These are phyloP conservation scores for Chondrus crispus DNA, from an alignment of 23 red algal genomes.

Conservation along the genomic window DNA sequence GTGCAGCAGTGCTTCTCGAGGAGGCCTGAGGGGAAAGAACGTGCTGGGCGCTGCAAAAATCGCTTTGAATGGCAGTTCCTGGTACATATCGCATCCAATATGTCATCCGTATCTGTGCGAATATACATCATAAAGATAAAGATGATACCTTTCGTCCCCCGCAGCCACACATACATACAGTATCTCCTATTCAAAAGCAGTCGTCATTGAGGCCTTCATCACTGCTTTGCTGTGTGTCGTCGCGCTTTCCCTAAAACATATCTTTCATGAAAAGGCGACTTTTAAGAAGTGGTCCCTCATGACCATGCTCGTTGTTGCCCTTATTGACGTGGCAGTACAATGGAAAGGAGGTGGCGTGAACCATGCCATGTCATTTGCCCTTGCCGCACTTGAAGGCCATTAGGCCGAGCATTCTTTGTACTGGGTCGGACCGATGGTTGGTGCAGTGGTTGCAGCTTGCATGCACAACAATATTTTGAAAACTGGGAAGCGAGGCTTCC, in stretches of 20 bases:
- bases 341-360: slow-evolving; percentile 50
- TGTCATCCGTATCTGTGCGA: no score
- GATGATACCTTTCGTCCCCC: no score
- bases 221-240: slow-evolving; percentile 36
- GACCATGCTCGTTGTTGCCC: slow-evolving; percentile 6
- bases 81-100: no score
- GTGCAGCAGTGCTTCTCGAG: no score
- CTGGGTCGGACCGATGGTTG: slow-evolving; percentile 45
- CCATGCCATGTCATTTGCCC: slow-evolving; percentile 36
- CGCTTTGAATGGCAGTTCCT: no score
- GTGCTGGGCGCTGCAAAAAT: no score
- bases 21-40: no score
- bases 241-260: neutral
- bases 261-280: slow-evolving; percentile 28
- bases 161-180: no score
- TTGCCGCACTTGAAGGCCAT: slow-evolving; percentile 15
- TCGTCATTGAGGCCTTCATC: slow-evolving; percentile 20
- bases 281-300: slow-evolving; percentile 39
- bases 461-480: no score
- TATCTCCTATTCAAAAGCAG: no score
- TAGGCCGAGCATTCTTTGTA: slow-evolving; percentile 26
- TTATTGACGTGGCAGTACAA: slow-evolving; percentile 3
- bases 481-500: no score
- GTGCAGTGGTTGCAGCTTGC: slow-evolving; percentile 5
- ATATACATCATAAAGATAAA: no score